Conservation (phyloP, 1,139 yeast species). For the Kodamaea sp. region DNA sequence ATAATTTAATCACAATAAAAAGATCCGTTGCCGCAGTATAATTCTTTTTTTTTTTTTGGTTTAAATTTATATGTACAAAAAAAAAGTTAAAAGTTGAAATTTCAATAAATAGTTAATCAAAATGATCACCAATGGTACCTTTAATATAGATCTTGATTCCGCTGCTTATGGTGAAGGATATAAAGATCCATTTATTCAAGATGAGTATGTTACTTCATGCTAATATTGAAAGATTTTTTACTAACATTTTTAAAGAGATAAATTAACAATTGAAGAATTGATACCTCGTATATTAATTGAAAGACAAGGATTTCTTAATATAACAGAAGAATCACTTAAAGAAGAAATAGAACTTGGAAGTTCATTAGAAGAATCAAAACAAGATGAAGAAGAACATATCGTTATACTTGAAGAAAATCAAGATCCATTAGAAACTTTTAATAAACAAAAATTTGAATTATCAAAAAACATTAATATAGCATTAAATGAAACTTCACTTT, state of each 20-base stretch:
- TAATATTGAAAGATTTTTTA: neutral
- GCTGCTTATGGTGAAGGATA: conserved; percentile 26
- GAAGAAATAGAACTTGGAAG: conserved; percentile 34
- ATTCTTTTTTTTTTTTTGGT: neutral
- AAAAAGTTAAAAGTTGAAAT: neutral
- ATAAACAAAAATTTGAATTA: conserved; percentile 54
- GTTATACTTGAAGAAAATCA: conserved; percentile 10
- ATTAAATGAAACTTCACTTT: conserved; percentile 81
- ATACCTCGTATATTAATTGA: conserved; percentile 41
- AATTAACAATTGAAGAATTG: conserved; percentile 35
- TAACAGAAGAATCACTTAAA: conserved; percentile 55
- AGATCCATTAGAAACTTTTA: conserved; percentile 47
- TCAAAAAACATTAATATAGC: conserved; percentile 60
- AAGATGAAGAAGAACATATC: conserved; percentile 6
- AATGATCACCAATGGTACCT: conserved; percentile 6
- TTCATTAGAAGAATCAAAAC: conserved; percentile 8
- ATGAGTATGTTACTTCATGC: conserved; percentile 30
- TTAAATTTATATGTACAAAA: neutral
- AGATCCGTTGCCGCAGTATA: too few relatives aligned
- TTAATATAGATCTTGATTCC: conserved; percentile 21
- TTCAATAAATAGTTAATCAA: neutral
- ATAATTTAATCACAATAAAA: neutral
- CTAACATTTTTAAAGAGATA: conserved; percentile 24
- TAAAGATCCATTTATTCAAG: conserved; percentile 37
- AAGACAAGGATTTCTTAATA: conserved; percentile 38